Conservation (phyloP, 2,329 filamentous ascomycete species). For the Pseudogymnoascus sp. region DNA sequence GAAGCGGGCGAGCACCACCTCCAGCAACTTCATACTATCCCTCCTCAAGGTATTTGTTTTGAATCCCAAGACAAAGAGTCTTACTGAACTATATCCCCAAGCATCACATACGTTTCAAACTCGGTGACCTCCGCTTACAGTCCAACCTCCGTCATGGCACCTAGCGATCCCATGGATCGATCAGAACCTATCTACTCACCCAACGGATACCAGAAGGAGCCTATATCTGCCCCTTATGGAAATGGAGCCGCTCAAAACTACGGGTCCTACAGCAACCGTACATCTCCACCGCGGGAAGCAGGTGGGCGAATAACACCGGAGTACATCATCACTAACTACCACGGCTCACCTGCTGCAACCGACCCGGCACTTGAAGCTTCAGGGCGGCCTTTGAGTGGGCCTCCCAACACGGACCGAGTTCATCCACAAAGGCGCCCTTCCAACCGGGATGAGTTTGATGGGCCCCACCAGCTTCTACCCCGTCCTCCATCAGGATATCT, state of each 20-base stretch:
- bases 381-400: slow-evolving; percentile 34
- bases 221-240: slow-evolving; percentile 24
- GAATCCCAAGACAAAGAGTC: slow-evolving; percentile 15
- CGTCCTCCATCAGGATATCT: slow-evolving; percentile 62
- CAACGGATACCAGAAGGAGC: slow-evolving; percentile 23
- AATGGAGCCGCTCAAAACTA: slow-evolving; percentile 22
- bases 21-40: slow-evolving; percentile 24
- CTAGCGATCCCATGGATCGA: slow-evolving; percentile 19
- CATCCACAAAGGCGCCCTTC: slow-evolving; percentile 56
- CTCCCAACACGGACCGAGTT: slow-evolving; percentile 41
- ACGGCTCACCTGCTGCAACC: slow-evolving; percentile 49
- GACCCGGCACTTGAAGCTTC: slow-evolving; percentile 50
- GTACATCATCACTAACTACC: slow-evolving; percentile 30
- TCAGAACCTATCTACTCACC: slow-evolving; percentile 23
- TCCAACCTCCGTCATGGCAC: slow-evolving; percentile 16
- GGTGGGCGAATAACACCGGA: slow-evolving; percentile 27
- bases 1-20: slow-evolving; percentile 14
- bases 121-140: slow-evolving; percentile 22
- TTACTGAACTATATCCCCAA: slow-evolving; percentile 23
- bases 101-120: slow-evolving; percentile 22
- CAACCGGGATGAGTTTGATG: slow-evolving; percentile 84
- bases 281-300: slow-evolving; percentile 23
- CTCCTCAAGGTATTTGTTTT: slow-evolving; percentile 24
- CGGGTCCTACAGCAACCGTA: slow-evolving; percentile 22
- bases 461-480: slow-evolving; percentile 73